Base-by-base conservation (phyloP, 805 yeast genomes). In the Teunomyces gatunensis region DNA sequence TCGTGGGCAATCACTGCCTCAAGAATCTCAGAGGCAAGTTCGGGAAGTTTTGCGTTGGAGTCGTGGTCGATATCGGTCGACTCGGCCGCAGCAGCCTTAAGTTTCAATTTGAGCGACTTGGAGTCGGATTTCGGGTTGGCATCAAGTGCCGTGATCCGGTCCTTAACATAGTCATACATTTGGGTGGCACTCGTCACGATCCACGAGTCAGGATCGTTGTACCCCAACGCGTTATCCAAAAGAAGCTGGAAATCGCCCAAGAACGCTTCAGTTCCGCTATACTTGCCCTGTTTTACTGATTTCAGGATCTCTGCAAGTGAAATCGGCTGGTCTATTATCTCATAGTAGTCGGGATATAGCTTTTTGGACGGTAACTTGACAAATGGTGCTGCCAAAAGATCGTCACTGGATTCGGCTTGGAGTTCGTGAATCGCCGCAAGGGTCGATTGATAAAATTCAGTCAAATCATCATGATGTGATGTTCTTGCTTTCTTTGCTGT, bases 171-270 rank as follows among this genome's bases (percentile, higher is more conserved):
- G 20, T 80, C 76, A 42, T 71, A 72, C 42, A 89, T 77, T 47
- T 70, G 73, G 12, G 65, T 61, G 1, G 95, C 84, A 61, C 86
- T 87, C 39, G 71, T 71, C 1, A 87, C 92, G 45, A 89, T 84
- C 59, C 81, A 70, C 6, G 75, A 69, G 15, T 62, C 68, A 1
- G 75, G 71, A 51, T 69, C 74, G 54, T 73, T 73, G 57, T 70
- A 73, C 33, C 59, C 59, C 35, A 60, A 59, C 7, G 78, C 77
- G 50, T 73, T 73, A 48, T 67, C 71, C 27, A 64, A 53, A 47
- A 73, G 54, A 42, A 63, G 57, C 49, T 61, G 56, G 55, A 73
- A 70, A 52, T 72, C 77, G 11, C 44, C 64, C 39, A 68, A 41
- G 47, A 70, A 67, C 44, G 62, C 69, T 1, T 55, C 74, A 49